These are phyloP conservation scores for Cercospora sesami DNA, from an alignment of 2,329 filamentous ascomycete species.

Conservation along the genomic window DNA sequence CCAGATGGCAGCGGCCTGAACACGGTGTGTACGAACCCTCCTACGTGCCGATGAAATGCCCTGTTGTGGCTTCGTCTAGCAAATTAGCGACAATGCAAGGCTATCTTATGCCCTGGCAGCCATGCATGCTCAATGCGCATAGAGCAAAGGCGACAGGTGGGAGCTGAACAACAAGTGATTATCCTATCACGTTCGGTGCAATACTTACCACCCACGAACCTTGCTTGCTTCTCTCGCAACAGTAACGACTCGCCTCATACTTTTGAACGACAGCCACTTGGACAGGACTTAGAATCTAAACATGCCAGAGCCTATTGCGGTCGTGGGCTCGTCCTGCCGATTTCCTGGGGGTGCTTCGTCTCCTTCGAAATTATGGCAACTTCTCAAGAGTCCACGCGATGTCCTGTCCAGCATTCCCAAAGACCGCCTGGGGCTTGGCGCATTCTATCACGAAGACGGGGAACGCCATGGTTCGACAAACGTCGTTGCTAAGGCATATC, in stretches of 20 bases:
- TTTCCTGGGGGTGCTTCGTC: slow-evolving; percentile 27
- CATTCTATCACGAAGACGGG: slow-evolving; percentile 30
- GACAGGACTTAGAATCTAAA: neutral
- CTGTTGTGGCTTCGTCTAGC: neutral
- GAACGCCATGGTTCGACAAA: slow-evolving; percentile 24
- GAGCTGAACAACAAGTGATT: neutral
- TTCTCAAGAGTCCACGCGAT: slow-evolving; percentile 23
- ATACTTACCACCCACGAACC: neutral
- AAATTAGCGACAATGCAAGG: neutral
- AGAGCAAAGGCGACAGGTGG: neutral
- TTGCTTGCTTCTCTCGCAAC: neutral
- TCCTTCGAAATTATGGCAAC: slow-evolving; percentile 30
- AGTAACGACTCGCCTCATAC: neutral
- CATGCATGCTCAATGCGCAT: neutral
- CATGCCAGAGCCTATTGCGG: slow-evolving; percentile 24
- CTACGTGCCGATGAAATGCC: neutral
- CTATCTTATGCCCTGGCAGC: neutral
- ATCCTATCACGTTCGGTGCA: neutral
- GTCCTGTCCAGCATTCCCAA: slow-evolving; percentile 25
- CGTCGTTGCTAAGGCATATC: slow-evolving; percentile 25
- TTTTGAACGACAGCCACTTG: neutral
- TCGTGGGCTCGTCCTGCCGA: slow-evolving; percentile 24
- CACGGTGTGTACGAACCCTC: neutral
- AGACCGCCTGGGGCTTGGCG: slow-evolving; percentile 27
- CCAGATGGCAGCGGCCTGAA: neutral